Percentiles rank a stretch among this genome's conserved stretches.
phyloP scores from a whole-genome alignment of 371 early-diverging fungal genomes.

The Caulochytrium protostelioides region DNA sequence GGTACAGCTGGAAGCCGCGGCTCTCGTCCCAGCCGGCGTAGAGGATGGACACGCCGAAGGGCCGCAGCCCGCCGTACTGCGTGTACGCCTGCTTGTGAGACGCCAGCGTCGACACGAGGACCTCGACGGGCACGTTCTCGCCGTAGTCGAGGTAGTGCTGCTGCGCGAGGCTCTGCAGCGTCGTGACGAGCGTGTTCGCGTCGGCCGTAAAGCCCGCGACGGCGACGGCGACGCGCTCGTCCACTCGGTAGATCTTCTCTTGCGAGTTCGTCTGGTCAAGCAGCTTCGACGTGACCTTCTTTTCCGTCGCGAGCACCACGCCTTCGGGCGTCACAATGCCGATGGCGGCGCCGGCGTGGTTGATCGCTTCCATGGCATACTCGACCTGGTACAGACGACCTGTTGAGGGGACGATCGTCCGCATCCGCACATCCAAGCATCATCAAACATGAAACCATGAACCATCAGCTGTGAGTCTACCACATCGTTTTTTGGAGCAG shows the following conservation, averaged over 20 bases:
- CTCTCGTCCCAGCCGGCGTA: conserved; percentile 86
- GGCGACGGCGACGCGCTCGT: conserved; percentile 48
- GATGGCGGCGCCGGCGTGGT: conserved; percentile 87
- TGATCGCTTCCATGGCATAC: conserved; percentile 99
- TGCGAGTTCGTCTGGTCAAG: conserved; percentile 58
- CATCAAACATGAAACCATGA: neutral
- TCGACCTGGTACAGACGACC: conserved; percentile 98
- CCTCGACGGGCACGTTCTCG: conserved; percentile 75
- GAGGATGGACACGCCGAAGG: conserved; percentile 96
- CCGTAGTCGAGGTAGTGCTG: conserved; percentile 66
- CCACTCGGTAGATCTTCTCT: conserved; percentile 92
- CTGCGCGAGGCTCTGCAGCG: conserved; percentile 73
- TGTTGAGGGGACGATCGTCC: too few relatives aligned
- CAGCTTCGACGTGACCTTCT: conserved; percentile 77
- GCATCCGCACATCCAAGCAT: neutral
- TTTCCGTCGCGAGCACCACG: conserved; percentile 91
- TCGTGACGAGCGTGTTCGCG: conserved; percentile 87
- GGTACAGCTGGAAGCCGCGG: conserved; percentile 86
- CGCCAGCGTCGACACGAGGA: conserved; percentile 81
- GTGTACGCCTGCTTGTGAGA: conserved; percentile 97
- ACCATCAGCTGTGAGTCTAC: too few relatives aligned
- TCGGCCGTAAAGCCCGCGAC: conserved; percentile 98
- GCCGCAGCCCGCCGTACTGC: conserved; percentile 94
- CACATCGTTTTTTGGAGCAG: too few relatives aligned
- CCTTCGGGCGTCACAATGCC: conserved; percentile 85